Conservation (phyloP, 2,329 filamentous ascomycete species). For the Paradendryphiella salina region DNA sequence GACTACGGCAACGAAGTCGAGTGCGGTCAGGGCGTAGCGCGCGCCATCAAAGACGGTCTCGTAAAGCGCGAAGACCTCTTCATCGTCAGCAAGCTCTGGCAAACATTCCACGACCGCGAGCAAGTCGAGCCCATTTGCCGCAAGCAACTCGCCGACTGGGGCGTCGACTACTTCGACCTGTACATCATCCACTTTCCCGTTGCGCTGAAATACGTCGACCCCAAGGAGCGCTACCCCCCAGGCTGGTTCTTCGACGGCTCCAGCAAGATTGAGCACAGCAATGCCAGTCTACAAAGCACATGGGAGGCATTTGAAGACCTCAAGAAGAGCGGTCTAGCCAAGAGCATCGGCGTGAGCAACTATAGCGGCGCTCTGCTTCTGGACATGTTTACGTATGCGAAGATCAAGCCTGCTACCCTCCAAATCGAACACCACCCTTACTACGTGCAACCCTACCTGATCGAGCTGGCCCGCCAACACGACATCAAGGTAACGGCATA, state of each 20-base stretch:
- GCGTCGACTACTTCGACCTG: slow-evolving; percentile 47
- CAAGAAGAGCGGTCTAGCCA: slow-evolving; percentile 39
- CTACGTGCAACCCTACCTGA: slow-evolving; percentile 41
- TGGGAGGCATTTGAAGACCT: slow-evolving; percentile 50
- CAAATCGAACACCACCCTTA: slow-evolving; percentile 49
- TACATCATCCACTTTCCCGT: slow-evolving; percentile 86
- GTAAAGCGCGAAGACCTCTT: slow-evolving; percentile 72
- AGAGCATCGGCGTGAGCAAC: slow-evolving; percentile 46
- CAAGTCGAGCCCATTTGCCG: slow-evolving; percentile 76
- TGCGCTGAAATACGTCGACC: slow-evolving; percentile 64
- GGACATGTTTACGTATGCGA: slow-evolving; percentile 58
- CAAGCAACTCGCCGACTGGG: slow-evolving; percentile 50
- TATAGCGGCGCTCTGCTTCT: slow-evolving; percentile 52
- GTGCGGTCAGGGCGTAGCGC: slow-evolving; percentile 43
- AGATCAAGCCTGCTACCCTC: slow-evolving; percentile 41
- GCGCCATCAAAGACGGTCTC: slow-evolving; percentile 46
- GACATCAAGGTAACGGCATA: slow-evolving; percentile 44
- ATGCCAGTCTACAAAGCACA: slow-evolving; percentile 41
- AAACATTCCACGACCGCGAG: slow-evolving; percentile 82
- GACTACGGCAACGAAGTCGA: slow-evolving; percentile 48
- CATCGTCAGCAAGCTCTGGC: slow-evolving; percentile 92
- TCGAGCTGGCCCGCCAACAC: slow-evolving; percentile 42
- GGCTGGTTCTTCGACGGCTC: slow-evolving; percentile 44
- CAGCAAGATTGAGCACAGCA: slow-evolving; percentile 45
- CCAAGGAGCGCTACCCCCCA: slow-evolving; percentile 43